A percentile compares a stretch with the other conserved stretches of the same genome.
Evolutionary conservation across 2,329 filamentous ascomycete genomes (phyloP).

Genomic region (Botrytis galanthina): DNA sequence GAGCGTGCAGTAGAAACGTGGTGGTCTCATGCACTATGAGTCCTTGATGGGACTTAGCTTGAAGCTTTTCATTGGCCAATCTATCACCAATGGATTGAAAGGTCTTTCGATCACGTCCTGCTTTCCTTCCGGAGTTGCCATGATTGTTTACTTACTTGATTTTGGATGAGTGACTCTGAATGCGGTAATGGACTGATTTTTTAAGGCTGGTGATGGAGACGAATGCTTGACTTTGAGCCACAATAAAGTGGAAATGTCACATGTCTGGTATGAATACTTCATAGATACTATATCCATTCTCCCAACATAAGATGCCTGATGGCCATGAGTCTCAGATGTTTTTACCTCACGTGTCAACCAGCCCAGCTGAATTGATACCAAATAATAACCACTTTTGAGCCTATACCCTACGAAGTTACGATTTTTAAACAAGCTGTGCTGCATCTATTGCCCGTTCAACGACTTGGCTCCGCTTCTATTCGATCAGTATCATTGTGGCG

Average conservation of each 20-base stretch:
- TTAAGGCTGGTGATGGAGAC: constrained; percentile 7
- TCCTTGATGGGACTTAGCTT: constrained; percentile 14
- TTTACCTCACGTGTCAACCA: not conserved
- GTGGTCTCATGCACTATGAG: constrained; percentile 20
- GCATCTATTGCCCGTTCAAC: constrained; percentile 16
- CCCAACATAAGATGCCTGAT: constrained; percentile 8
- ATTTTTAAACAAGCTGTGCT: not conserved
- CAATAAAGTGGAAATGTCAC: constrained; percentile 16
- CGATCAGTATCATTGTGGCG: constrained; percentile 14
- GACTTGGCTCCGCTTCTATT: constrained; percentile 19
- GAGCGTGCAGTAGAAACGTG: constrained; percentile 19
- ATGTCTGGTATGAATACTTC: not conserved
- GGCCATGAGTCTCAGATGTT: constrained; percentile 13
- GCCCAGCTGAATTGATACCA: constrained; percentile 14
- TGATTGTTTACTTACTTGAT: constrained; percentile 16
- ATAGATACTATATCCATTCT: not conserved
- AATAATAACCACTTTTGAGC: not conserved
- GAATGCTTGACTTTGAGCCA: constrained; percentile 11
- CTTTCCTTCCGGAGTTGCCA: constrained; percentile 3
- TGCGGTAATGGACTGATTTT: constrained; percentile 17
- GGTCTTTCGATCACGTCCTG: constrained; percentile 21
- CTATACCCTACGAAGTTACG: constrained; percentile 2
- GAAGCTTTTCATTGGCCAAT: constrained; percentile 3
- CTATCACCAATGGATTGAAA: constrained; percentile 16
- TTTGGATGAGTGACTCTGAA: constrained; percentile 11